Percentiles rank a stretch among this genome's conserved stretches.
phyloP scores from a whole-genome alignment of 1,139 yeast genomes.

The Saccharomyces hybrid region DNA sequence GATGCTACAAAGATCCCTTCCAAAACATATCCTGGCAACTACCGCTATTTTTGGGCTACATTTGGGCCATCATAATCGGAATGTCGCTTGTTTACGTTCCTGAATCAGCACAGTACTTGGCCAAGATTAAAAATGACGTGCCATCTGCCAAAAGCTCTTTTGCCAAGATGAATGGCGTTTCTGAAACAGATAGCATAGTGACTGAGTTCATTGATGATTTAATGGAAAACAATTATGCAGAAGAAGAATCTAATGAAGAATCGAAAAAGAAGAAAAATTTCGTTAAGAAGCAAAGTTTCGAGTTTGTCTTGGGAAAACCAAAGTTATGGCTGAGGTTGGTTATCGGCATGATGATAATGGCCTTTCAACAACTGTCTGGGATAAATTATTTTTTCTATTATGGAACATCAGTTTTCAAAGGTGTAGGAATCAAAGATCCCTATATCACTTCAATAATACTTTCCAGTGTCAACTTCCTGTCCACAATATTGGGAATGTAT shows the following conservation, averaged over 20 bases:
- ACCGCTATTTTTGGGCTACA: conserved; percentile 42
- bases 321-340: conserved; percentile 41
- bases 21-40: conserved; percentile 41
- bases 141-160: conserved; percentile 39
- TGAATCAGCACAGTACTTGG: conserved; percentile 46
- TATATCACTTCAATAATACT: conserved; percentile 53
- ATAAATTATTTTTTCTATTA: conserved; percentile 50
- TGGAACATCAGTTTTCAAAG: conserved; percentile 48
- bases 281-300: conserved; percentile 32
- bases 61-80: conserved; percentile 42
- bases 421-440: conserved; percentile 41
- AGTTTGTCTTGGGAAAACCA: conserved; percentile 43
- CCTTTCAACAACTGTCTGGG: conserved; percentile 54
- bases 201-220: conserved; percentile 39
- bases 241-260: conserved; percentile 35
- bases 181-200: conserved; percentile 39
- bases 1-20: conserved; percentile 8
- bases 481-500: conserved; percentile 65
- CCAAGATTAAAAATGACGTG: conserved; percentile 26
- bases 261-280: conserved; percentile 34
- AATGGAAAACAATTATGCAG: conserved; percentile 11
- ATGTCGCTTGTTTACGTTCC: conserved; percentile 43
- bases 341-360: conserved; percentile 47
- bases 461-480: conserved; percentile 65
- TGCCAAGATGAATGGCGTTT: conserved; percentile 41